Conservation (phyloP, 2,329 filamentous ascomycete genomes). For the Diaporthe australafricana region DNA sequence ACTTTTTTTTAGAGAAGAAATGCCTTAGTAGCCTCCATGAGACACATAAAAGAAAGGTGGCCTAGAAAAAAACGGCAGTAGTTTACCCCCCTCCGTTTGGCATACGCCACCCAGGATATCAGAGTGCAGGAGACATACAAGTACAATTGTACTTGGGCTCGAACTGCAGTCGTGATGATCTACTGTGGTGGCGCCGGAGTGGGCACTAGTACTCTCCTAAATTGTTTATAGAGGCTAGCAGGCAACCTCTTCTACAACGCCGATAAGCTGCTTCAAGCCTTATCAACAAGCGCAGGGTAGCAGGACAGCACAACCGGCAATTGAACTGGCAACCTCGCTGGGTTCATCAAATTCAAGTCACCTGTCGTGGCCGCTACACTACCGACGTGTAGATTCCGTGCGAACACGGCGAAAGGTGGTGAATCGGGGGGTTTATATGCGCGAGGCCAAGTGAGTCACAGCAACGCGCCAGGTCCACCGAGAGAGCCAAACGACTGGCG, state of each 20-base stretch:
- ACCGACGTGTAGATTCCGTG: background rate
- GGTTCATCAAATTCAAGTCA: background rate
- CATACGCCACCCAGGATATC: background rate
- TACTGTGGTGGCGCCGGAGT: background rate
- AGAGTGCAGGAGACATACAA: too few relatives aligned
- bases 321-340: background rate
- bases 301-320: too few relatives aligned
- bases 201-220: background rate
- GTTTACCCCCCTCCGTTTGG: background rate
- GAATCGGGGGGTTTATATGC: background rate
- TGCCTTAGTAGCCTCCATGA: accelerated
- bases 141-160: too few relatives aligned
- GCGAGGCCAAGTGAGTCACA: background rate
- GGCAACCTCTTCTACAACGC: conserved; percentile 5
- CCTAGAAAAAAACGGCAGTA: background rate
- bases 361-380: background rate
- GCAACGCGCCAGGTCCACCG: background rate
- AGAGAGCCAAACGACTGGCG: background rate
- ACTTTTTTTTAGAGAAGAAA: too few relatives aligned
- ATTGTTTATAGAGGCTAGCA: conserved; percentile 14
- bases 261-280: background rate
- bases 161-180: too few relatives aligned
- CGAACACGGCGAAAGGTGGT: background rate
- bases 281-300: background rate
- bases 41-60: background rate